phyloP scores from a whole-genome alignment of 148 eudicot genomes.

The Vaccinium darrowii region DNA sequence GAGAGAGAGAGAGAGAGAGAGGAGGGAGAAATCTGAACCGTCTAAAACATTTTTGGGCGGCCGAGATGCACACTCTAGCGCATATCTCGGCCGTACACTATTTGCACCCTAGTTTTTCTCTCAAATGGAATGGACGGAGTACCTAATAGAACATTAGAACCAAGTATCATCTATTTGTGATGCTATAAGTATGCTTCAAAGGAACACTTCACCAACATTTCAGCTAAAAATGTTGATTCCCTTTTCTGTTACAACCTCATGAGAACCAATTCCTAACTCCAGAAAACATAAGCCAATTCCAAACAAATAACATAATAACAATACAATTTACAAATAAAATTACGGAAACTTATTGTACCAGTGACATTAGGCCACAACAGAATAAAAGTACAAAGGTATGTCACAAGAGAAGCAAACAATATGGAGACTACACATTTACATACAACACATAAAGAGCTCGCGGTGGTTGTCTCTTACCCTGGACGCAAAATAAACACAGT shows the following conservation, averaged over 20 bases:
- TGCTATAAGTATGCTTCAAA: not conserved
- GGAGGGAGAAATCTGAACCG: no score
- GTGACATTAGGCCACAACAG: not conserved
- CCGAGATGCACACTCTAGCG: no score
- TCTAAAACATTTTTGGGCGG: no score
- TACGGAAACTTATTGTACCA: not conserved
- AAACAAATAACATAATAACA: not conserved
- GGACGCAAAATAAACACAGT: not conserved
- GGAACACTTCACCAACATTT: no score
- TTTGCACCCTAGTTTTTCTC: no score
- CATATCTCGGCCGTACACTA: no score
- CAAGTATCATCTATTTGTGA: not conserved
- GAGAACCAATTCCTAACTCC: not conserved
- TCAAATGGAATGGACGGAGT: not conserved
- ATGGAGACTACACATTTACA: constrained; percentile 7
- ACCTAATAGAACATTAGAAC: not conserved
- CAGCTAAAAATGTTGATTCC: no score
- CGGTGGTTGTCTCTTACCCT: not conserved
- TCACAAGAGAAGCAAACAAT: not conserved
- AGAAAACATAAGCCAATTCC: not conserved
- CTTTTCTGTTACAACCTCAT: not conserved
- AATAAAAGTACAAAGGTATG: not conserved
- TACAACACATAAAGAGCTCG: not conserved
- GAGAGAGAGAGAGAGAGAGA: no score
- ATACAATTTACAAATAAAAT: not conserved